A percentile compares a stretch with the other conserved stretches of the same genome.
phyloP scores from a whole-genome alignment of 768 basidiomycete genomes.

The Phylloporus scabripes region DNA sequence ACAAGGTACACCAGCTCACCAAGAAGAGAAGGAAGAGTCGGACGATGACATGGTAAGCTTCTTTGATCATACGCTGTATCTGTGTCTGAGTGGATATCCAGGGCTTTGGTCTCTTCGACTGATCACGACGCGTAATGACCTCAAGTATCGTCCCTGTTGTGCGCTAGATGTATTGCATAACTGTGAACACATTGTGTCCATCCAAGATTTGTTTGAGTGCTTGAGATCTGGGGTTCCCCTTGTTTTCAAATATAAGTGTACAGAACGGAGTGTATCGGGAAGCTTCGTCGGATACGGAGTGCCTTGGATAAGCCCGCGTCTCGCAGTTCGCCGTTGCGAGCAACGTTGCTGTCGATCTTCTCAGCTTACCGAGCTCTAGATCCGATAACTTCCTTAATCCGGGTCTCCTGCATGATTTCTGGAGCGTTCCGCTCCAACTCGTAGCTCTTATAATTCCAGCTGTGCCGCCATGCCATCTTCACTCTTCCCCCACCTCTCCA shows the following conservation, averaged over 20 bases:
- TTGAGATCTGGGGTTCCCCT: no score
- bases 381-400: conserved; percentile 34
- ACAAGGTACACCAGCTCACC: conserved; percentile 30
- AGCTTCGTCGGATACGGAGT: not conserved
- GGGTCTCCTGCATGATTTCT: conserved; percentile 22
- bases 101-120: conserved; percentile 97
- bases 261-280: conserved; percentile 8
- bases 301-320: no score
- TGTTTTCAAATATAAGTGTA: not conserved
- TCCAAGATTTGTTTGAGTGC: not conserved
- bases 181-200: conserved; percentile 9
- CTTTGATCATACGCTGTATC: not conserved
- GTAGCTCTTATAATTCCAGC: conserved; percentile 26
- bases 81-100: conserved; percentile 24
- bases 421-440: conserved; percentile 9
- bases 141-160: conserved; percentile 8
- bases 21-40: conserved; percentile 77
- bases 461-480: conserved; percentile 21
- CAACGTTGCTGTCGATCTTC: not conserved
- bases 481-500: conserved; percentile 23
- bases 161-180: conserved; percentile 20
- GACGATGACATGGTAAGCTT: conserved; percentile 81
- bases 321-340: no score
- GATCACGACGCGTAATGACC: conserved; percentile 16
- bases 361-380: conserved; percentile 7